phyloP scores from a whole-genome alignment of 2,329 filamentous ascomycete genomes.

The Talaromyces sp. region DNA sequence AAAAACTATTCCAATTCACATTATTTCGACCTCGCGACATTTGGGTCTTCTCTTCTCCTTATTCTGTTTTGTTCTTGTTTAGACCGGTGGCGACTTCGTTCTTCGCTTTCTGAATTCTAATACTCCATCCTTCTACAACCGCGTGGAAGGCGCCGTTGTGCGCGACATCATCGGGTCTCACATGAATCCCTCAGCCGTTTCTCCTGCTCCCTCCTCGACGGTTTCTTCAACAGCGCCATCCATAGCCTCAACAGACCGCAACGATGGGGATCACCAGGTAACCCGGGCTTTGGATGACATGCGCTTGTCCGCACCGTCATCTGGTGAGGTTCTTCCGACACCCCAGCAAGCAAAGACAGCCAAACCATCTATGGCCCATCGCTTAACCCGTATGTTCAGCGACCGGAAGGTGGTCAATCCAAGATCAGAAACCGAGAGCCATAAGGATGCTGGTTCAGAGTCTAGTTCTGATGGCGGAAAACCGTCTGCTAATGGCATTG shows the following conservation, averaged over 20 bases:
- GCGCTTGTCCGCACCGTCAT: constrained; percentile 32
- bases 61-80: neutral
- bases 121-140: constrained; percentile 8
- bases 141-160: constrained; percentile 14
- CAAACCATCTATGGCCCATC: constrained; percentile 41
- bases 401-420: constrained; percentile 32
- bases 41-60: neutral
- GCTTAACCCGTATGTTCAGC: constrained; percentile 45
- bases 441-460: constrained; percentile 33
- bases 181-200: constrained; percentile 19
- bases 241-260: constrained; percentile 35
- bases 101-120: neutral
- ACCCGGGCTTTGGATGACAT: constrained; percentile 41
- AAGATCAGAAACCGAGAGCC: neutral
- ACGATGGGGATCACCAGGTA: constrained; percentile 39
- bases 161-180: constrained; percentile 15
- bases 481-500: constrained; percentile 27
- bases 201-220: constrained; percentile 36
- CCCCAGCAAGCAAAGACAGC: constrained; percentile 29
- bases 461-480: constrained; percentile 35
- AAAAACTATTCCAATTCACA: neutral
- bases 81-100: neutral
- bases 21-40: neutral
- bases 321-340: constrained; percentile 31
- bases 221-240: constrained; percentile 42